phyloP scores from a whole-genome alignment of 2,329 filamentous ascomycete genomes.

The Huntiella bhutanensis region DNA sequence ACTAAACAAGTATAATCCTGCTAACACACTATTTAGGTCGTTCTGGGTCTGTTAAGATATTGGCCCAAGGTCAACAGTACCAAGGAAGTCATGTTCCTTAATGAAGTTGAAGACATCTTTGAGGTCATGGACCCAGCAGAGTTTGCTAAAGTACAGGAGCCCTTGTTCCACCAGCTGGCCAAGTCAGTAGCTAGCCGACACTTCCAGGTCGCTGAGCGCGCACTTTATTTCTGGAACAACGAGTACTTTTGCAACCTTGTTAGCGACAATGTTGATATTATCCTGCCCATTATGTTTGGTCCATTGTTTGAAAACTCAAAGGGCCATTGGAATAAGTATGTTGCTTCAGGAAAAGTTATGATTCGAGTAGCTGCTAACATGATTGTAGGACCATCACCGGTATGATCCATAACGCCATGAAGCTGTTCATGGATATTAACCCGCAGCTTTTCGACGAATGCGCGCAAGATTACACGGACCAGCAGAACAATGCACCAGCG shows the following conservation, averaged over 20 bases:
- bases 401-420: slow-evolving; percentile 99
- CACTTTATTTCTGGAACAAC: slow-evolving; percentile 99
- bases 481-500: slow-evolving; percentile 79
- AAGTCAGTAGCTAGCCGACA: slow-evolving; percentile 97
- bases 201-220: slow-evolving; percentile 94
- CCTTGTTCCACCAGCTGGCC: slow-evolving; percentile 87
- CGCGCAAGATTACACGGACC: slow-evolving; percentile 92
- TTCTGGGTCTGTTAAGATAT: slow-evolving; percentile 82
- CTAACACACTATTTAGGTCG: slow-evolving; percentile 38
- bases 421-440: slow-evolving; percentile 99
- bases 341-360: slow-evolving; percentile 2
- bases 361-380: not conserved
- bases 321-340: slow-evolving; percentile 94
- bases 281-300: slow-evolving; percentile 97
- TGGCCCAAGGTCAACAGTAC: slow-evolving; percentile 99
- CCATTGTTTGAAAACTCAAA: slow-evolving; percentile 98
- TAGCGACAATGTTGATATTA: slow-evolving; percentile 96
- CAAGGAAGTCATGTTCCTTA: slow-evolving; percentile 98
- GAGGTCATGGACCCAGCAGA: slow-evolving; percentile 98
- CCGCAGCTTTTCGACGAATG: slow-evolving; percentile 97
- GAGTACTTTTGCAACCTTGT: slow-evolving; percentile 99
- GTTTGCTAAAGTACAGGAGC: slow-evolving; percentile 96
- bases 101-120: slow-evolving; percentile 98
- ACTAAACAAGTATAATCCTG: slow-evolving; percentile 12
- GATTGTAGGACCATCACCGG: slow-evolving; percentile 79